Conservation (phyloP, 2,329 filamentous ascomycete genomes). For the Clonostachys chloroleuca region DNA sequence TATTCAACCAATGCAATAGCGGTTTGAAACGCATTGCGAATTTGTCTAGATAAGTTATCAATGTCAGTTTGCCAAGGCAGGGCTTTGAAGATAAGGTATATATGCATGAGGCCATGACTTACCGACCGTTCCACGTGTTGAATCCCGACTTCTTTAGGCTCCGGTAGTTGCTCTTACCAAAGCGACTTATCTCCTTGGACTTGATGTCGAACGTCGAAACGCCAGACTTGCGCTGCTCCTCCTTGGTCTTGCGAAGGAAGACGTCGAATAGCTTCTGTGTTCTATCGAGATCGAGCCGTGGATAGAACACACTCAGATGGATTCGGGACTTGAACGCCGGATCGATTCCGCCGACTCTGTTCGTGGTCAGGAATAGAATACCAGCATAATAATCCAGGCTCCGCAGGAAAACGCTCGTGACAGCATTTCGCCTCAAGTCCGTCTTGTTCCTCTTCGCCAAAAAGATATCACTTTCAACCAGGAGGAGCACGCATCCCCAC, state of each 20-base stretch:
- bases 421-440: slow-evolving; percentile 38
- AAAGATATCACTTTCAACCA: slow-evolving; percentile 58
- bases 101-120: not conserved
- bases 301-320: slow-evolving; percentile 37
- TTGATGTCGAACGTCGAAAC: slow-evolving; percentile 9
- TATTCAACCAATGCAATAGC: slow-evolving; percentile 10
- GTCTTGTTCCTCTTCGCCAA: slow-evolving; percentile 42
- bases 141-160: slow-evolving; percentile 1
- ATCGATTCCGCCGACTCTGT: slow-evolving; percentile 43
- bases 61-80: not conserved
- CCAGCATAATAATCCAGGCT: slow-evolving; percentile 46
- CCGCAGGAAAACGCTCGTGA: slow-evolving; percentile 44
- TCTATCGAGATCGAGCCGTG: slow-evolving; percentile 7
- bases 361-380: slow-evolving; percentile 46
- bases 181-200: slow-evolving; percentile 25
- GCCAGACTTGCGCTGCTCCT: not conserved
- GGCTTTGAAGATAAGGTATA: not conserved
- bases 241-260: slow-evolving; percentile 4
- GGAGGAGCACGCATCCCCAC: slow-evolving; percentile 46
- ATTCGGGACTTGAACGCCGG: slow-evolving; percentile 45
- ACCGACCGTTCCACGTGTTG: slow-evolving; percentile 11
- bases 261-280: slow-evolving; percentile 4
- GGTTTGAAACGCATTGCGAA: slow-evolving; percentile 15
- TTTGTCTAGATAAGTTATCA: slow-evolving; percentile 8
- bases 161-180: slow-evolving; percentile 23